phyloP scores from a whole-genome alignment of 352 stramenopile genomes.

The Thalassiosira mediterranea region DNA sequence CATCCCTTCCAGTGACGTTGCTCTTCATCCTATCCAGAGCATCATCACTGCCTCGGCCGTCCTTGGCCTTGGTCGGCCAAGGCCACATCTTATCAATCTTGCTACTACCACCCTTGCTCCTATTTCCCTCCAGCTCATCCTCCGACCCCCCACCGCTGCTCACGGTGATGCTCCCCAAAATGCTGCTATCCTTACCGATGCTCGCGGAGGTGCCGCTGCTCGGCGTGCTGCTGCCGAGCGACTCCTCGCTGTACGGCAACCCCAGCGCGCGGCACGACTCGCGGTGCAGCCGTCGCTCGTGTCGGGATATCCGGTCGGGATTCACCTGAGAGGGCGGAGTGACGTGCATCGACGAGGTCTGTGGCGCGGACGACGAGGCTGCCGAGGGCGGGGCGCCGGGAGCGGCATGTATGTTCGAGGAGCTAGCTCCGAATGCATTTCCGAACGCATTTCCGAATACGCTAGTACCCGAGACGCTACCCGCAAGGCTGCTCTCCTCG shows the following conservation, averaged over 20 bases:
- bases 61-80: conserved; percentile 4
- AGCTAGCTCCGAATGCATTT: too few species aligned
- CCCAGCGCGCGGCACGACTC: conserved; percentile 18
- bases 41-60: not conserved
- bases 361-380: not conserved
- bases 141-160: conserved; percentile 12
- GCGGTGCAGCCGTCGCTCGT: conserved; percentile 11
- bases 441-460: not conserved
- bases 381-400: not conserved
- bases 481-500: conserved; percentile 18
- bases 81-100: conserved; percentile 22
- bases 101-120: not conserved
- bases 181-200: not conserved
- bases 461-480: conserved; percentile 2
- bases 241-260: conserved; percentile 20
- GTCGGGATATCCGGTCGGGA: not conserved
- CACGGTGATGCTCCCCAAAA: conserved; percentile 12
- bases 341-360: too few species aligned
- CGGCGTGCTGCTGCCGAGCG: not conserved
- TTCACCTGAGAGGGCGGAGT: not conserved
- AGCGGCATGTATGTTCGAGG: too few species aligned
- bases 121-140: not conserved
- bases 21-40: not conserved
- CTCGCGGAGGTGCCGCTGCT: conserved; percentile 6
- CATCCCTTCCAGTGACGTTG: not conserved